phyloP scores from a whole-genome alignment of 106 monocot species.

The Acorus gramineus region DNA sequence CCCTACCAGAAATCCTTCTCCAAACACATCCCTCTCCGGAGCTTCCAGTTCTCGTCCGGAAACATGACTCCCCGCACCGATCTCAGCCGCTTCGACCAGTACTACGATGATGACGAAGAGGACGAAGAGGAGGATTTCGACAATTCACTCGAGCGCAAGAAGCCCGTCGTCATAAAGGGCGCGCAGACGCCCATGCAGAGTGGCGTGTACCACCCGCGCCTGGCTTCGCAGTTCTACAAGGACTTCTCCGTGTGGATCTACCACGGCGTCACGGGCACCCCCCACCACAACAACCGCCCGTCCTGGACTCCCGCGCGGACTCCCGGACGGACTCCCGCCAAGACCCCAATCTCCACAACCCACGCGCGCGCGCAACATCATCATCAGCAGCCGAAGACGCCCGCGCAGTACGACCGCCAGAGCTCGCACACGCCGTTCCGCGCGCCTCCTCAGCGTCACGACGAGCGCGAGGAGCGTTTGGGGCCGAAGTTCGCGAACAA shows the following conservation, averaged over 20 bases:
- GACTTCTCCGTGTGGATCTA: conserved; percentile 39
- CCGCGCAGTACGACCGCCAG: too few species aligned
- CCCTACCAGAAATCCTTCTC: conserved; percentile 1
- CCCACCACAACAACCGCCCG: conserved; percentile 12
- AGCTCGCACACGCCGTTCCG: background rate
- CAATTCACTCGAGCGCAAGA: conserved; percentile 17
- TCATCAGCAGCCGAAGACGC: too few species aligned
- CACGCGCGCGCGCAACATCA: too few species aligned
- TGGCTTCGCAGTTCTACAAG: conserved; percentile 44
- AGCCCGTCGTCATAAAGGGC: too few species aligned
- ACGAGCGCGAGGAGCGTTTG: too few species aligned
- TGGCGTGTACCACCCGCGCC: conserved; percentile 18
- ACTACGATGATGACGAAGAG: background rate
- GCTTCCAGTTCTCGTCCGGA: conserved; percentile 18
- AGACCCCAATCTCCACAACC: background rate
- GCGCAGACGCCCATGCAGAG: conserved; percentile 15
- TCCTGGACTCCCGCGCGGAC: conserved; percentile 34
- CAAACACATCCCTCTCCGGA: conserved; percentile 18
- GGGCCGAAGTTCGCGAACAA: too few species aligned
- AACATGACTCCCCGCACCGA: conserved; percentile 1
- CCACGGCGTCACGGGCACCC: conserved; percentile 33
- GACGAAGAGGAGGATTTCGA: conserved; percentile 17
- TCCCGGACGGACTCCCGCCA: conserved; percentile 12
- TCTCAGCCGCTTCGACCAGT: background rate
- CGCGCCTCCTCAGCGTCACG: background rate